phyloP scores from a whole-genome alignment of 2,329 filamentous ascomycete genomes.

The Emmonsiellopsis sp. region DNA sequence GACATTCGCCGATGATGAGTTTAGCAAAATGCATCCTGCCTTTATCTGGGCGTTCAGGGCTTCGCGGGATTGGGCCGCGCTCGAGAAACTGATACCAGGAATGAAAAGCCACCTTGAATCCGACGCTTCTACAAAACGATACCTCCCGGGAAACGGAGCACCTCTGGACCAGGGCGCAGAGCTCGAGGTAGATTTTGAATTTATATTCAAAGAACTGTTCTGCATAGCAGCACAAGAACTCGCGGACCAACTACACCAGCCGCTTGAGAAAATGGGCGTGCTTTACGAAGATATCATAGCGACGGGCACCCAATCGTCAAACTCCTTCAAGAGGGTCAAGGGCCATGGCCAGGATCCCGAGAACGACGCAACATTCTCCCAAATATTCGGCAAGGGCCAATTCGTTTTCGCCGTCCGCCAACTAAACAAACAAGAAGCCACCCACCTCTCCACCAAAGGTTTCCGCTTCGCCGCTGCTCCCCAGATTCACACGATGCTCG shows the following conservation, averaged over 20 bases:
- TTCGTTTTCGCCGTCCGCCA: conserved; percentile 70
- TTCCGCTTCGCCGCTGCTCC: conserved; percentile 67
- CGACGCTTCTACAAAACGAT: conserved; percentile 39
- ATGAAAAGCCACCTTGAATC: conserved; percentile 63
- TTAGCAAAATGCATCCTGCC: conserved; percentile 65
- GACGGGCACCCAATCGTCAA: conserved; percentile 40
- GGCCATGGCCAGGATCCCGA: conserved; percentile 32
- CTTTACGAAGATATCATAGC: conserved; percentile 68
- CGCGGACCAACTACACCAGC: conserved; percentile 56
- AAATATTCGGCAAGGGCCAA: conserved; percentile 59
- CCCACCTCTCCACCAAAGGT: conserved; percentile 59
- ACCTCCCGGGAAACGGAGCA: conserved; percentile 39
- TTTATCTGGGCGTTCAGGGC: conserved; percentile 85
- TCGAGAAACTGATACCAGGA: conserved; percentile 58
- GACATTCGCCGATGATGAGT: conserved; percentile 60
- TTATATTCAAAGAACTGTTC: conserved; percentile 76
- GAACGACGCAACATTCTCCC: conserved; percentile 23
- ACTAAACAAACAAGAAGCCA: conserved; percentile 50
- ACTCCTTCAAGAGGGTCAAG: conserved; percentile 7
- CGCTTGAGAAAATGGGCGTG: conserved; percentile 55
- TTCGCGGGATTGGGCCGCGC: conserved; percentile 64
- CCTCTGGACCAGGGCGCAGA: conserved; percentile 37
- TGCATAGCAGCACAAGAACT: conserved; percentile 70
- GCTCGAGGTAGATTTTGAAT: conserved; percentile 49
- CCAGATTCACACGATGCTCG: conserved; percentile 60